phyloP scores from a whole-genome alignment of 1,284 basidiomycete genomes.

The Ganoderma multipileum region DNA sequence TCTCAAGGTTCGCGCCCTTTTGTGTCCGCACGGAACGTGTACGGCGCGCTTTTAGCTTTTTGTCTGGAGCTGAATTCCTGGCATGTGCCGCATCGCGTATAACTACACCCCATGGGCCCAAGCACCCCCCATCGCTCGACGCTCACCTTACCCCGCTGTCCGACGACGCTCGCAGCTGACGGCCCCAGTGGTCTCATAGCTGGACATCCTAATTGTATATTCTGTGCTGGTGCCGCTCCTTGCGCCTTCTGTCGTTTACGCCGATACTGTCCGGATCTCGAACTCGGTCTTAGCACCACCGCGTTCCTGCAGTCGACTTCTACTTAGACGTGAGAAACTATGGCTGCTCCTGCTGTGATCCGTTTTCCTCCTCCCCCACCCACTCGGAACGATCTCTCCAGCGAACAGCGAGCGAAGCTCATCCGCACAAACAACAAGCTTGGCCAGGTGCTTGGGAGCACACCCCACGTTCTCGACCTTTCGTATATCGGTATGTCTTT shows the following conservation, averaged over 20 bases:
- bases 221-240: background rate
- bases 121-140: slow-evolving; percentile 19
- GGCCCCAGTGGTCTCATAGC: slow-evolving; percentile 29
- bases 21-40: slow-evolving; percentile 9
- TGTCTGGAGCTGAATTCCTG: slow-evolving; percentile 6
- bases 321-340: slow-evolving; percentile 14
- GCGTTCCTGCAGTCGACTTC: slow-evolving; percentile 10
- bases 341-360: slow-evolving; percentile 37
- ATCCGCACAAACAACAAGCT: slow-evolving; percentile 68
- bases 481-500: slow-evolving; percentile 21
- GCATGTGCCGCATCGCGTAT: slow-evolving; percentile 6
- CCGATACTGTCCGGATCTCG: background rate
- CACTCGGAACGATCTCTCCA: slow-evolving; percentile 62
- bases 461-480: slow-evolving; percentile 63
- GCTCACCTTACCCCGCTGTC: slow-evolving; percentile 6
- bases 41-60: background rate
- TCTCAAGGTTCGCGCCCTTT: slow-evolving; percentile 5
- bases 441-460: slow-evolving; percentile 62
- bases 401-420: slow-evolving; percentile 60
- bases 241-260: slow-evolving; percentile 9
- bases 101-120: background rate
- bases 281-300: background rate
- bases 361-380: slow-evolving; percentile 64
- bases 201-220: slow-evolving; percentile 2
- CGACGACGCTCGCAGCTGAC: slow-evolving; percentile 3